Evolutionary conservation across 2,329 filamentous ascomycete genomes (phyloP), one percentile per base, ranked within the genome.

Genomic region (Colletotrichum sp.): DNA sequence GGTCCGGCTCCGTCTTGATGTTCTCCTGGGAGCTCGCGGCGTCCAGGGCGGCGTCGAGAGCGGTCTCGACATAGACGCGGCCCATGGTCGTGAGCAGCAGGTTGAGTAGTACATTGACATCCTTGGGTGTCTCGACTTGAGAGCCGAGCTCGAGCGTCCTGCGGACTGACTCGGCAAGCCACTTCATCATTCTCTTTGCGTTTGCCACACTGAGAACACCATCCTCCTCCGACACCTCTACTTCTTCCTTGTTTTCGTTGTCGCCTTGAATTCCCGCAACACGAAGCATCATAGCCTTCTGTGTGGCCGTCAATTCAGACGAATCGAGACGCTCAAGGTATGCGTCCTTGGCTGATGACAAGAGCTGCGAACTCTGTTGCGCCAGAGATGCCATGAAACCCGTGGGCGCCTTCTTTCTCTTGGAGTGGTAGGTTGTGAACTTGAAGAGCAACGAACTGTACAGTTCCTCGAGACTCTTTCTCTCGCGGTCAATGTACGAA

Each of bases 151-250:
- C 97, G 12, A 99, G 89, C 0, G 96, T 95, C 78, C 97, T 91
- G 52, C 97, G 95, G 28, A 99, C 96, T 77, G 95, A 96, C 87
- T 99, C 97, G 4, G 97, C 97, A 55, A 99, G 88, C 97, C 97
- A 99, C 83, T 95, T 98, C 76, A 99, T 90, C 96, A 99, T 99
- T 73, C 97, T 92, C 86, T 99, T 99, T n/a, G 96, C 95, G 83
- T 95, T 96, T n/a, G 92, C 89, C 6, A 98, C 89, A 79, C 93
- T 96, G 30, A 99, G 88, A 72, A 92, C 89, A 39, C 97, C 97
- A 81, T 99, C 96, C 81, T 96, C 93, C 76, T 99, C 97, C 0
- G 94, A 93, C 36, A 99, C 94, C 82, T 98, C 96, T 74, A 98
- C 95, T 68, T 98, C 96, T 79, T 94, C 94, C 84, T 95, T 95